Conservation (phyloP, 108 stramenopile species). For the Stephanodiscus minutulus region DNA sequence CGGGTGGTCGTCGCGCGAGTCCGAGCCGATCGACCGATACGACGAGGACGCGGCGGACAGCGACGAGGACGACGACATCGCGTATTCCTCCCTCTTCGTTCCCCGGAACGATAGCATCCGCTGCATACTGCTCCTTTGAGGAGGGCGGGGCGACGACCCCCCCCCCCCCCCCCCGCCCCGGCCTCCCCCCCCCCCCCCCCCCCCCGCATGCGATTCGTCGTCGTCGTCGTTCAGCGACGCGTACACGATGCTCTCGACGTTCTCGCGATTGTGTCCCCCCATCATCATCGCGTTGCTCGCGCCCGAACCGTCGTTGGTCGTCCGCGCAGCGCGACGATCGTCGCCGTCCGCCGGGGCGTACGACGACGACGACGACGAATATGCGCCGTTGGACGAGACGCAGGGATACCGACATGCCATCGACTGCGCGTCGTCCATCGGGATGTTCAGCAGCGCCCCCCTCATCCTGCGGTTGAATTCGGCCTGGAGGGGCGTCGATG, state of each 20-base stretch:
- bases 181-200: constrained; percentile 1
- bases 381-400: background rate
- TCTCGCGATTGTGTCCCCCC: constrained; percentile 32
- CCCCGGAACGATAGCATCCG: constrained; percentile 45
- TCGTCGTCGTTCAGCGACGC: constrained; percentile 33
- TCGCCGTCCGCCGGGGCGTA: background rate
- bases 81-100: constrained; percentile 23
- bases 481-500: constrained; percentile 73
- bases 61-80: constrained; percentile 8
- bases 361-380: background rate
- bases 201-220: constrained; percentile 15
- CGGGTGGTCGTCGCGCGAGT: background rate
- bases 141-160: constrained; percentile 4
- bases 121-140: constrained; percentile 10
- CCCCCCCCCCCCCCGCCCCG: background rate
- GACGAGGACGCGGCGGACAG: constrained; percentile 23
- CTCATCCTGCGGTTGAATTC: constrained; percentile 85
- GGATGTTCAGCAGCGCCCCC: constrained; percentile 80
- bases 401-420: background rate
- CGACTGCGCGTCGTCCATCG: constrained; percentile 49
- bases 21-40: constrained; percentile 15
- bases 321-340: background rate
- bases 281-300: constrained; percentile 14
- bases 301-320: constrained; percentile 8
- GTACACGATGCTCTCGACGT: constrained; percentile 39